Evolutionary conservation across 768 basidiomycete genomes (phyloP), one percentile per base, ranked within the genome.

Genomic region (Candolleomyces aberdarensis): DNA sequence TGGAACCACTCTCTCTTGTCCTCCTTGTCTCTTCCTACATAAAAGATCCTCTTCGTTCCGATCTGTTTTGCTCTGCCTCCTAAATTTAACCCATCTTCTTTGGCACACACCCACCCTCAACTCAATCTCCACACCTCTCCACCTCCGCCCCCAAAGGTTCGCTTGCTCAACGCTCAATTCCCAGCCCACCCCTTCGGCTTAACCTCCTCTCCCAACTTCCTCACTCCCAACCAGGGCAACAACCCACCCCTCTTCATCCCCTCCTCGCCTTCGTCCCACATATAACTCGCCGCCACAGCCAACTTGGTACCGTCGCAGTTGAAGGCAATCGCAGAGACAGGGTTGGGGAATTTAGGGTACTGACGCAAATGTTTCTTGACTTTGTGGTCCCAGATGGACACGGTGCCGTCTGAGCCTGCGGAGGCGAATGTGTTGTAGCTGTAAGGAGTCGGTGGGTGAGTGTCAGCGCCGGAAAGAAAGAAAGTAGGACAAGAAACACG

Each of bases 371-470:
- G 87, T 71, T 98, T 98, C 78, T 98, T 97, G 58, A 96, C 89
- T 65, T 89, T 88, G 74, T 96, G 94, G 70, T 98, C 97, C 97
- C 97, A 99, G 61, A 98, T 88, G 0, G 94, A 94, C 46, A 98
- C 92, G 1, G 91, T 91, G 0, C 88, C 88, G 72, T 99, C 97
- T 0, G 94, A 96, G 41, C 97, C 97, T 2, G 89, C 96, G 0
- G 96, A 96, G 0, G 94, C 94, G 67, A 99, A 97, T 0, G 96
- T 98, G 72, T 94, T 96, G 77, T 88, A 88, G 5, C 92, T 94
- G 47, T 36, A n/a, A n/a, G n/a, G n/a, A n/a, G n/a, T n/a, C n/a
- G n/a, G n/a, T n/a, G n/a, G n/a, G n/a, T n/a, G n/a, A n/a, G n/a
- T n/a, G n/a, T n/a, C n/a, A n/a, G n/a, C n/a, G n/a, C n/a, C n/a